Conservation (phyloP, 169 alveolate genomes). For the Cryptosporidium parvum region DNA sequence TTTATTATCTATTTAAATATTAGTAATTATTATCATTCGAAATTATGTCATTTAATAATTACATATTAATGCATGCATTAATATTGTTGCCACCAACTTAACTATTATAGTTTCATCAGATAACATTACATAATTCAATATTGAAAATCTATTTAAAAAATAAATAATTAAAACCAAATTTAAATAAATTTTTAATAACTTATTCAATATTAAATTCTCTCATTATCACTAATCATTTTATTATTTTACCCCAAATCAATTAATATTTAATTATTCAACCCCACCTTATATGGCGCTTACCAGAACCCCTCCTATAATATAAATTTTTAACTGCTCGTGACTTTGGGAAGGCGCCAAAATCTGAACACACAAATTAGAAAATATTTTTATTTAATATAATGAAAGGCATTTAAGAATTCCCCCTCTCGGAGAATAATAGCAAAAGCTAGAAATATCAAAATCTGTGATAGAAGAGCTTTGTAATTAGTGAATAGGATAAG, state of each 20-base stretch:
- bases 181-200: no score
- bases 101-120: no score
- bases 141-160: no score
- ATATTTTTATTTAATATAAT: slow-evolving; percentile 15
- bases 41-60: no score
- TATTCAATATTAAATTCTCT: not conserved
- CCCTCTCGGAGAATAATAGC: slow-evolving; percentile 31
- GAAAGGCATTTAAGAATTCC: slow-evolving; percentile 22
- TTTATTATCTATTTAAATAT: no score
- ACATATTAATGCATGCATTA: no score
- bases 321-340: slow-evolving; percentile 73
- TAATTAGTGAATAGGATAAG: slow-evolving; percentile 12
- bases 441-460: slow-evolving; percentile 14
- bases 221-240: not conserved
- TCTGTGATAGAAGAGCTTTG: not conserved
- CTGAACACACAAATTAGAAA: slow-evolving; percentile 57
- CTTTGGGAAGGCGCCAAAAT: slow-evolving; percentile 66
- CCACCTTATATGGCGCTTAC: slow-evolving; percentile 20
- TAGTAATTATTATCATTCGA: no score
- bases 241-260: not conserved
- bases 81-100: no score
- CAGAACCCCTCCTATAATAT: slow-evolving; percentile 36
- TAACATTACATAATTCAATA: not conserved
- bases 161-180: no score
- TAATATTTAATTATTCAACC: not conserved